Conservation (phyloP, 495 filamentous ascomycete genomes). For the Aspergillus avenaceus region DNA sequence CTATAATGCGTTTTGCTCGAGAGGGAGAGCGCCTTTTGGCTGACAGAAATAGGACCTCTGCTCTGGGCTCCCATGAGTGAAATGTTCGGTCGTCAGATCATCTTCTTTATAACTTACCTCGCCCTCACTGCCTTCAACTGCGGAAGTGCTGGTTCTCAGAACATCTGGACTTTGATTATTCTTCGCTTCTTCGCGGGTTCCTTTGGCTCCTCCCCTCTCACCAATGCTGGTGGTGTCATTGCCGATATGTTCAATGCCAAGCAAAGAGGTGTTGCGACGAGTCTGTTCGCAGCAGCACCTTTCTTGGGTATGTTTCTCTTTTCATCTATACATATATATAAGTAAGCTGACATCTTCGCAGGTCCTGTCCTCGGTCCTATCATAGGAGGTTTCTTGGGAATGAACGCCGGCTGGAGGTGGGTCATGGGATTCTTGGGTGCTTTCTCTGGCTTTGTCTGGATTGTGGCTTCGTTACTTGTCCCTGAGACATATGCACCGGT, state of each 20-base stretch:
- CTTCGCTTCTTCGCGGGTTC: conserved; percentile 75
- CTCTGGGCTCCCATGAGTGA: conserved; percentile 66
- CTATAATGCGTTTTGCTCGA: background rate
- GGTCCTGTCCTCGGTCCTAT: conserved; percentile 60
- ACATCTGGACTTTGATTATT: conserved; percentile 62
- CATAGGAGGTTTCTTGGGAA: conserved; percentile 58
- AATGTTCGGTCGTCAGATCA: conserved; percentile 67
- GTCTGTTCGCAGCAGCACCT: conserved; percentile 61
- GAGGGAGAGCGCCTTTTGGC: too few species aligned
- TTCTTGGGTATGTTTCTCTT: conserved; percentile 47
- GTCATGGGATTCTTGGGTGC: conserved; percentile 55
- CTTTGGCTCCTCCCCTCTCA: conserved; percentile 71
- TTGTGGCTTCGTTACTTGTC: conserved; percentile 47
- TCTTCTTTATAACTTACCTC: conserved; percentile 62
- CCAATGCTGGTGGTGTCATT: conserved; percentile 71
- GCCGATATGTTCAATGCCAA: conserved; percentile 66
- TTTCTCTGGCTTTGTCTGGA: conserved; percentile 53
- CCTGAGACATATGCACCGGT: conserved; percentile 63
- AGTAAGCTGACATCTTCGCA: conserved; percentile 2
- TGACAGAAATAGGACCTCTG: conserved; percentile 42
- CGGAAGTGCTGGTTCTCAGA: conserved; percentile 57
- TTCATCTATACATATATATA: background rate
- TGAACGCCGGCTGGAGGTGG: conserved; percentile 62
- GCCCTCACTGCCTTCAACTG: conserved; percentile 67
- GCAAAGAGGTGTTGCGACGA: conserved; percentile 60